Base-by-base conservation (phyloP, 176 grass and related monocot species). In the Carex parvula region DNA sequence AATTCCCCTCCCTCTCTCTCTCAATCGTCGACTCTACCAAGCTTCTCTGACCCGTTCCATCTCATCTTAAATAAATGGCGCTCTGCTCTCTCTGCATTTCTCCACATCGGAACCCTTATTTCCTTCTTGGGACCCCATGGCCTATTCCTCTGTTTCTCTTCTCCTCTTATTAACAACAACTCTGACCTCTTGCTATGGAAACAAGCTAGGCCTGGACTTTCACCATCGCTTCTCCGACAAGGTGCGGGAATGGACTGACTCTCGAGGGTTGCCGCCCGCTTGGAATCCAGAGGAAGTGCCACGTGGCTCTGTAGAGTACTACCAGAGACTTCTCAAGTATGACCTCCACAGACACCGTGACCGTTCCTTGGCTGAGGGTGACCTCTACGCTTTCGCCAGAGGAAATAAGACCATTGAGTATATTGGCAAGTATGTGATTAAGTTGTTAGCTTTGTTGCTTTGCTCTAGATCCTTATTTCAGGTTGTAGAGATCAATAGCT, bases 211-310 rank as follows among this genome's bases (percentile, higher is more conserved):
- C 2, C 80, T 98, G 60, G 83, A 98, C 16, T 81, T 95, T 76
- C 93, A 98, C 88, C 96, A 98, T 75, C 86, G 89, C 0, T 95
- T 87, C 24, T 95, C 96, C n/a, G 61, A 88, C 44, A 74, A 80
- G 21, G 91, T 95, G 10, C 85, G 79, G 29, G 86, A 14, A 30
- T 95, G 93, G 93, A 83, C 82, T 1, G 86, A 90, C 67, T 85
- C 75, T 11, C 86, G 83, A 2, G 95, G 84, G 4, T 65, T 80
- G 76, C 72, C 71, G 1, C 84, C 74, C 4, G 72, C 35, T 22
- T 64, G 91, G 89, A 86, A 81, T 0, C 71, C 61, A 0, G 59
- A 44, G 1, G 89, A 82, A 3, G 61, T 17, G 1, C 30, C 56
- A 13, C 52, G 85, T 29, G 71, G 89, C 62, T 61, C 92, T 54